Evolutionary conservation across 2,329 filamentous ascomycete genomes (phyloP), one percentile per base, ranked within the genome.

Genomic region (Aspergillus carbonarius): DNA sequence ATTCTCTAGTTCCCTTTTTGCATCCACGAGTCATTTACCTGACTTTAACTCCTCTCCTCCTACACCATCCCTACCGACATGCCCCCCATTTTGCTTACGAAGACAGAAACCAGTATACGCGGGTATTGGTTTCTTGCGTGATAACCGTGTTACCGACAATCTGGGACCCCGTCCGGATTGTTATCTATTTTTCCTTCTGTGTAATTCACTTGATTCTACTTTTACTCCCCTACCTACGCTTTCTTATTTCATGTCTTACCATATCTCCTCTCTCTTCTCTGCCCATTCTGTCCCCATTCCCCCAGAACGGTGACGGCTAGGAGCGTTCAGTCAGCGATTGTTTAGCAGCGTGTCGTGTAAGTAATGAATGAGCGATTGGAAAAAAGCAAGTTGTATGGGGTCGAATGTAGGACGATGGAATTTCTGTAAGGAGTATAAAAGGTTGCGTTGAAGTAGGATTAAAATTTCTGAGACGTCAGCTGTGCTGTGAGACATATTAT

Each of bases 1-100:
- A 54, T 63, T 57, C 60, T 44, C 54, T 57, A 62, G 57, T 60
- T 47, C 47, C 60, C 46, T 57, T 56, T 68, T 61, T 58, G 50
- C 50, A 53, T 53, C 50, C n/a, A 53, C 35, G 42, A 42, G 39
- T 42, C 13, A 20, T 27, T 37, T 12, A n/a, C 18, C 18, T 34
- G 42, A 57, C 51, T 44, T 18, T 18, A 23, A 17, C 34, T 18
- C 9, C 25, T 50, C 34, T 25, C n/a, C 32, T 39, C 15, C 23
- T 8, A 27, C 17, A 8, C 5, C 30, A 34, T 27, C 18, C 17
- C 44, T 40, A 34, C 37, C 27, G 23, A 34, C 23, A 25, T 30
- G 7, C 5, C 18, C 35, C 23, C 8, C 32, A 5, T 32, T 44
- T 27, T 32, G 12, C 17, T 48, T 54, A 23, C n/a, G 51, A 54